These are phyloP conservation scores for Cercophora scortea DNA, from an alignment of 495 filamentous ascomycete species.

Conservation along the genomic window DNA sequence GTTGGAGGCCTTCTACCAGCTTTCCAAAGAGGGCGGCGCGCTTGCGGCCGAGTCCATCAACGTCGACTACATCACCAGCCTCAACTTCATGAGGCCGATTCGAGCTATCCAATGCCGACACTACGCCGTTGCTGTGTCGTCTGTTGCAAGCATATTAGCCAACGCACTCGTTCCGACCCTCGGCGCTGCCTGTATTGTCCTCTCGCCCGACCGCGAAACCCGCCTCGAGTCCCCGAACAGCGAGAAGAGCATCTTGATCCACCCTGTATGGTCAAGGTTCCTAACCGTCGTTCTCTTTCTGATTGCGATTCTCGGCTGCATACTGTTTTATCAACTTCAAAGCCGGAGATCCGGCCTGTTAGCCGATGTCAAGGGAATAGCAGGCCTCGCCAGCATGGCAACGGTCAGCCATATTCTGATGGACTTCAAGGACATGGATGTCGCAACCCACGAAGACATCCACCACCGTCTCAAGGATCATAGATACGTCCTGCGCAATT, in stretches of 20 bases:
- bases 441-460: slow-evolving; percentile 54
- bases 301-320: slow-evolving; percentile 47
- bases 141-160: slow-evolving; percentile 53
- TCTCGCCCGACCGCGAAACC: slow-evolving; percentile 36
- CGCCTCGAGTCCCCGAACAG: slow-evolving; percentile 20
- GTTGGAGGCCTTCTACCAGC: slow-evolving; percentile 66
- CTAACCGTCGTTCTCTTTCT: slow-evolving; percentile 43
- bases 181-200: slow-evolving; percentile 49
- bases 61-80: slow-evolving; percentile 61
- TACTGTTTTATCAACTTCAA: slow-evolving; percentile 51
- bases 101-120: slow-evolving; percentile 52
- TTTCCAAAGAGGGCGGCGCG: slow-evolving; percentile 56
- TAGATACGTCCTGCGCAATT: slow-evolving; percentile 63
- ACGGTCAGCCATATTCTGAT: slow-evolving; percentile 62
- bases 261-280: slow-evolving; percentile 51
- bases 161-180: slow-evolving; percentile 55
- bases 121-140: slow-evolving; percentile 57
- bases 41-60: slow-evolving; percentile 61
- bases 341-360: slow-evolving; percentile 56
- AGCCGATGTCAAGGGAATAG: slow-evolving; percentile 64
- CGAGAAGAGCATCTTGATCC: slow-evolving; percentile 46
- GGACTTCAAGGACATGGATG: slow-evolving; percentile 67
- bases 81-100: slow-evolving; percentile 54
- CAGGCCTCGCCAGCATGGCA: slow-evolving; percentile 67
- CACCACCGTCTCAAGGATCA: slow-evolving; percentile 54